These are phyloP conservation scores for Lobulomyces angularis DNA, from an alignment of 192 early-diverging fungal genomes.

Conservation along the genomic window DNA sequence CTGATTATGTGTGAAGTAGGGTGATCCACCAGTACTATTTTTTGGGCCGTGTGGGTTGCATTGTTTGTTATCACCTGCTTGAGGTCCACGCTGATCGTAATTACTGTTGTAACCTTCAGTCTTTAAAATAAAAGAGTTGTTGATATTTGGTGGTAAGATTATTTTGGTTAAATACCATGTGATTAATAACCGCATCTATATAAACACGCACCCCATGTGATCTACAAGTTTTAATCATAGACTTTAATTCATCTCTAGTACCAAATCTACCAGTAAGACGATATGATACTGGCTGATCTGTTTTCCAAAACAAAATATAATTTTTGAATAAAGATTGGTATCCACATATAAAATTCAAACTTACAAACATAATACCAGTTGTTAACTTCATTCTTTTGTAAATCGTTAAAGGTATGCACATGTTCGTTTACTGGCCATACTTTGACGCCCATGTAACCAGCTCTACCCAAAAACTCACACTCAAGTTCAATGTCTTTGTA, in stretches of 20 bases:
- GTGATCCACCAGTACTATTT: conserved; percentile 12
- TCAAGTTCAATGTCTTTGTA: conserved; percentile 12
- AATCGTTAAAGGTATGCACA: too few species aligned
- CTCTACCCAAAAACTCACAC: conserved; percentile 12
- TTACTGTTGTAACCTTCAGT: too few species aligned
- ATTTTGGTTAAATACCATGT: conserved; percentile 17
- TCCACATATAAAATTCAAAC: not conserved
- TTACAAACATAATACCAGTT: not conserved
- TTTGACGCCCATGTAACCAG: conserved; percentile 12
- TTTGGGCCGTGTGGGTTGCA: conserved; percentile 4
- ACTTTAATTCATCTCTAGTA: conserved; percentile 3
- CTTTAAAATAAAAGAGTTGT: too few species aligned
- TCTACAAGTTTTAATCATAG: conserved; percentile 10
- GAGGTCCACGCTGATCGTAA: too few species aligned
- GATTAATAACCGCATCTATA: conserved; percentile 18
- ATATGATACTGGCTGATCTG: conserved; percentile 15
- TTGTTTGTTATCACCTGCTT: not conserved
- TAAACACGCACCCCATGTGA: conserved; percentile 10
- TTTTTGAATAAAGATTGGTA: too few species aligned
- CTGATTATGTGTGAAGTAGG: conserved; percentile 14
- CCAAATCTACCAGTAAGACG: conserved; percentile 4
- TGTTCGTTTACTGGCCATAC: conserved; percentile 11
- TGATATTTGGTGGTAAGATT: too few species aligned
- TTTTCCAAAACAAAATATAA: too few species aligned
- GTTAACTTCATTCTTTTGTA: not conserved